Evolutionary conservation across 768 basidiomycete genomes (phyloP).

Genomic region (Psilocybe azurescens): DNA sequence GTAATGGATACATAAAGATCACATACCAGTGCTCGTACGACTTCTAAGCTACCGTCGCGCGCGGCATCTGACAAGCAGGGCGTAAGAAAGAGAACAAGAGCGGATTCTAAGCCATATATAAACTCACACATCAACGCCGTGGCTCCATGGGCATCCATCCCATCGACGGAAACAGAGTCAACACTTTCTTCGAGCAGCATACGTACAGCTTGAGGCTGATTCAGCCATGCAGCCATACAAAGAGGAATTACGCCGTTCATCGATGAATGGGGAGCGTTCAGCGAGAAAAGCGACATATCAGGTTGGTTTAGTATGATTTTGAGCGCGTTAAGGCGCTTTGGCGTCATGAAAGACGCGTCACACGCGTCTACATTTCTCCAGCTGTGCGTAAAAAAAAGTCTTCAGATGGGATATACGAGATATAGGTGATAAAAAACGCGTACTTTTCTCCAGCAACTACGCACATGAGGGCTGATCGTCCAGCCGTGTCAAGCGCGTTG

Average conservation of each 20-base stretch:
- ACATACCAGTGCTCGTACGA: constrained; percentile 70
- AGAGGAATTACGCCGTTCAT: constrained; percentile 80
- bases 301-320: constrained; percentile 58
- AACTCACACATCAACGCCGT: constrained; percentile 86
- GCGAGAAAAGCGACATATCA: constrained; percentile 66
- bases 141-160: constrained; percentile 74
- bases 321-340: constrained; percentile 61
- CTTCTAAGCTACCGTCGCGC: constrained; percentile 71
- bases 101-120: constrained; percentile 17
- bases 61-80: constrained; percentile 63
- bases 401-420: constrained; percentile 1
- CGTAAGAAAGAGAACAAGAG: constrained; percentile 17
- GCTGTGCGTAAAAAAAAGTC: constrained; percentile 37
- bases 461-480: constrained; percentile 69
- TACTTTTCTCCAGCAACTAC: constrained; percentile 78
- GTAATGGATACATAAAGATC: constrained; percentile 10
- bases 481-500: constrained; percentile 64
- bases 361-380: constrained; percentile 75
- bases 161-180: constrained; percentile 72
- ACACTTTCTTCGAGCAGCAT: constrained; percentile 67
- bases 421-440: constrained; percentile 27
- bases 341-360: constrained; percentile 70
- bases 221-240: constrained; percentile 81
- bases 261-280: constrained; percentile 75
- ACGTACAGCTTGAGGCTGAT: constrained; percentile 62